phyloP scores from a whole-genome alignment of 1,284 basidiomycete genomes.

The Melampsora occidentalis region DNA sequence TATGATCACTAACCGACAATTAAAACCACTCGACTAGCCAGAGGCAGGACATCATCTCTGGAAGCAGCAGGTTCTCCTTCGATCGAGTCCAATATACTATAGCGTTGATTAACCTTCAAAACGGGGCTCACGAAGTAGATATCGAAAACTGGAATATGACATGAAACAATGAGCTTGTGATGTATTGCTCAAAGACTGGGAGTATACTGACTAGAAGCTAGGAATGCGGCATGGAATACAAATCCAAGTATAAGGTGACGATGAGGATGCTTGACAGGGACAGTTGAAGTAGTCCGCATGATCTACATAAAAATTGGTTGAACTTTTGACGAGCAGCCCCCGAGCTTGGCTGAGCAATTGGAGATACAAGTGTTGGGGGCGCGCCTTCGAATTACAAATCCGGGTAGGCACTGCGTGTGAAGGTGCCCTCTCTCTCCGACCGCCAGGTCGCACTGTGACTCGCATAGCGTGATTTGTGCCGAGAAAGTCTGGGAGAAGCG shows the following conservation, averaged over 20 bases:
- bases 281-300: too few species aligned
- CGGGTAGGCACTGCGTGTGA: too few species aligned
- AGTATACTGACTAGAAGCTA: slow-evolving; percentile 59
- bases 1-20: slow-evolving; percentile 64
- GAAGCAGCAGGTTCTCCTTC: slow-evolving; percentile 69
- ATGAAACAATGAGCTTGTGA: neutral
- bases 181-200: slow-evolving; percentile 49
- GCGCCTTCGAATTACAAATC: too few species aligned
- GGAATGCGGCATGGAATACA: slow-evolving; percentile 70
- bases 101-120: slow-evolving; percentile 46
- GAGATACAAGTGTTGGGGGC: too few species aligned
- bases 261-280: too few species aligned
- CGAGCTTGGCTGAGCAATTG: too few species aligned
- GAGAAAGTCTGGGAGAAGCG: too few species aligned
- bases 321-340: too few species aligned
- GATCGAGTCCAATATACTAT: slow-evolving; percentile 35
- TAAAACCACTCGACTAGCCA: slow-evolving; percentile 72
- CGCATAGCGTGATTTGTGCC: too few species aligned
- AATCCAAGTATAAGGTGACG: slow-evolving; percentile 64
- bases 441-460: too few species aligned
- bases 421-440: too few species aligned
- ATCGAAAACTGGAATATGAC: slow-evolving; percentile 63
- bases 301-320: too few species aligned
- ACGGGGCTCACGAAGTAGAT: slow-evolving; percentile 72
- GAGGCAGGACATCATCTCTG: slow-evolving; percentile 57